These are phyloP conservation scores for Phoma sp. DNA, from an alignment of 2,329 filamentous ascomycete genomes.

Conservation along the genomic window DNA sequence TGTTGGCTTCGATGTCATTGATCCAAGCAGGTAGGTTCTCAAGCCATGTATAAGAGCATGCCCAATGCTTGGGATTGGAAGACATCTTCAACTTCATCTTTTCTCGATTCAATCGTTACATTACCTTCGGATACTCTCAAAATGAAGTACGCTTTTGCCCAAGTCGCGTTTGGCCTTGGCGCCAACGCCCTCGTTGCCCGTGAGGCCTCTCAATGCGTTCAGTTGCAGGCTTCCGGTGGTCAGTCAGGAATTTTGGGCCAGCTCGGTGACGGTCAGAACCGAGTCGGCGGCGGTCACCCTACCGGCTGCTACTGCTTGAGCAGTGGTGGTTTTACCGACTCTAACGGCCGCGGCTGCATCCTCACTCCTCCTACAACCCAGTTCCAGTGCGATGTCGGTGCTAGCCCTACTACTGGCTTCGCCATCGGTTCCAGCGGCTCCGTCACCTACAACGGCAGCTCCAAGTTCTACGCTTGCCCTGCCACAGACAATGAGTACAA, in stretches of 20 bases:
- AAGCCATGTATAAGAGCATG: background rate
- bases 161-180: conserved; percentile 28
- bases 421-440: conserved; percentile 60
- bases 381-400: conserved; percentile 66
- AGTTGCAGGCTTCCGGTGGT: conserved; percentile 33
- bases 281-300: conserved; percentile 59
- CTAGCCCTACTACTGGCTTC: conserved; percentile 59
- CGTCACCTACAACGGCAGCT: conserved; percentile 59
- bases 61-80: background rate
- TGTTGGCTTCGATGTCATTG: conserved; percentile 14
- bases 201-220: conserved; percentile 25
- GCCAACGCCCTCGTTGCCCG: conserved; percentile 33
- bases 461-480: conserved; percentile 66
- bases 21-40: background rate
- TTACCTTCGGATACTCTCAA: conserved; percentile 4
- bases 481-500: conserved; percentile 64
- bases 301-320: conserved; percentile 62
- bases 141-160: conserved; percentile 33
- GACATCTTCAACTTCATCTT: background rate
- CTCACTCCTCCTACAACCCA: conserved; percentile 66
- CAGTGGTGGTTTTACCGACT: conserved; percentile 59
- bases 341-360: conserved; percentile 65
- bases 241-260: conserved; percentile 62
- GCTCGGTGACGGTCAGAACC: conserved; percentile 66
- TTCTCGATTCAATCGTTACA: conserved; percentile 6